Conservation (phyloP, 108 stramenopile genomes). For the Parietichytrium sp. region DNA sequence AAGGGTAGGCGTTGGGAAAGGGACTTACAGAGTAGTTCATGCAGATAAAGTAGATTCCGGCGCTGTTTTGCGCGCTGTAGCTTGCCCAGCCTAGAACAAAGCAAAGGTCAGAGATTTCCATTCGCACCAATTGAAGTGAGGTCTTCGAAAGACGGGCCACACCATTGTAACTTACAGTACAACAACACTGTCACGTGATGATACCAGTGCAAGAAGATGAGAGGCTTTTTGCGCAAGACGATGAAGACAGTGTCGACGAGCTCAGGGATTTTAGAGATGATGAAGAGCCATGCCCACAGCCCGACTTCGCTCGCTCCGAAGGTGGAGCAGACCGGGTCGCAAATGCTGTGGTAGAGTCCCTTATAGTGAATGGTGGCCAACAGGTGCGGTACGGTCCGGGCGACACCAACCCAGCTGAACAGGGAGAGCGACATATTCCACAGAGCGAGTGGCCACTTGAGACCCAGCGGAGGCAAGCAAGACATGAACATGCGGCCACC, state of each 20-base stretch:
- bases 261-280: conserved; percentile 84
- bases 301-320: conserved; percentile 62
- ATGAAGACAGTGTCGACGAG: conserved; percentile 95
- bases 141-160: too few species aligned
- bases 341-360: conserved; percentile 27
- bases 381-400: conserved; percentile 82
- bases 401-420: conserved; percentile 80
- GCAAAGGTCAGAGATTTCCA: too few species aligned
- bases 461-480: conserved; percentile 37
- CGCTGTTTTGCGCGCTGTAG: conserved; percentile 78
- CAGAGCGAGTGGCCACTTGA: conserved; percentile 42
- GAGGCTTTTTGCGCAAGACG: conserved; percentile 87
- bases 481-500: conserved; percentile 45
- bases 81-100: conserved; percentile 87
- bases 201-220: conserved; percentile 97
- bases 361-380: conserved; percentile 65
- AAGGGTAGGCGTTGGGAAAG: too few species aligned
- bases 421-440: conserved; percentile 84
- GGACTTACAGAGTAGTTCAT: conserved; percentile 99
- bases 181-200: conserved; percentile 94
- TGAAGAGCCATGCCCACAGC: conserved; percentile 87
- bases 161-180: too few species aligned
- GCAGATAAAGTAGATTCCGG: conserved; percentile 93
- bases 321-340: not conserved
- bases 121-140: too few species aligned